phyloP scores from a whole-genome alignment of 768 basidiomycete genomes.

The Lactarius trivialis region DNA sequence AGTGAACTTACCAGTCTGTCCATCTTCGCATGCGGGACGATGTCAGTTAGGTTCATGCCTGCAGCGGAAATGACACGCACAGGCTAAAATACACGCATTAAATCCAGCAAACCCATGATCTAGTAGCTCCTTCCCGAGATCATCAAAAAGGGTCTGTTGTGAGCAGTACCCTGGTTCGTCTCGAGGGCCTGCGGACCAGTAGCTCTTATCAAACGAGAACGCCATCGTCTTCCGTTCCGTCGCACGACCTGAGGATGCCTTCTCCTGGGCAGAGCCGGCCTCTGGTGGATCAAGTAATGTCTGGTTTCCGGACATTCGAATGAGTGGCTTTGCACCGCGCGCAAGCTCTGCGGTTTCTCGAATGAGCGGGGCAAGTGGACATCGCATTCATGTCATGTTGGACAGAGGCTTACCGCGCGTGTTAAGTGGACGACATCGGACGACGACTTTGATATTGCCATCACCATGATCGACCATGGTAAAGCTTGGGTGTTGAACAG shows the following conservation, averaged over 20 bases:
- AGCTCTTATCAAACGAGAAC: slow-evolving; percentile 96
- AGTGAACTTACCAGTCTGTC: slow-evolving; percentile 73
- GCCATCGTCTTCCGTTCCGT: slow-evolving; percentile 85
- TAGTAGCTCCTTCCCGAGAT: slow-evolving; percentile 88
- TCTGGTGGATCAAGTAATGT: slow-evolving; percentile 92
- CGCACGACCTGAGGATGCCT: slow-evolving; percentile 63
- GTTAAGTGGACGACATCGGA: slow-evolving; percentile 96
- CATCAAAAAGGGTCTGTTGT: slow-evolving; percentile 91
- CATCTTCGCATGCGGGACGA: slow-evolving; percentile 37
- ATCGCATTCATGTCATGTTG: not conserved
- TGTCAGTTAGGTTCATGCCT: slow-evolving; percentile 5
- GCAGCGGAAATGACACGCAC: slow-evolving; percentile 48
- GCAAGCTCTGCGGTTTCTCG: slow-evolving; percentile 61
- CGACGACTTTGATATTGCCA: slow-evolving; percentile 88
- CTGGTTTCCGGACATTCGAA: slow-evolving; percentile 92
- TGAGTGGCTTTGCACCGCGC: slow-evolving; percentile 88
- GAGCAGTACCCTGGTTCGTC: slow-evolving; percentile 90
- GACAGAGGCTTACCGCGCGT: slow-evolving; percentile 63
- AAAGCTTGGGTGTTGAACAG: slow-evolving; percentile 12
- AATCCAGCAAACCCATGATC: slow-evolving; percentile 96
- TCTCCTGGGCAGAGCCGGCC: slow-evolving; percentile 48
- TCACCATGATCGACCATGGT: slow-evolving; percentile 72
- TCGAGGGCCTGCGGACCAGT: slow-evolving; percentile 90
- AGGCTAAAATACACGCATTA: slow-evolving; percentile 98
- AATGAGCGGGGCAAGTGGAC: not conserved